Percentiles rank a stretch among this genome's conserved stretches.
These are phyloP conservation scores for Euptelea pleiosperma DNA, from an alignment of 164 flowering plant genomes.

Conservation along the genomic window DNA sequence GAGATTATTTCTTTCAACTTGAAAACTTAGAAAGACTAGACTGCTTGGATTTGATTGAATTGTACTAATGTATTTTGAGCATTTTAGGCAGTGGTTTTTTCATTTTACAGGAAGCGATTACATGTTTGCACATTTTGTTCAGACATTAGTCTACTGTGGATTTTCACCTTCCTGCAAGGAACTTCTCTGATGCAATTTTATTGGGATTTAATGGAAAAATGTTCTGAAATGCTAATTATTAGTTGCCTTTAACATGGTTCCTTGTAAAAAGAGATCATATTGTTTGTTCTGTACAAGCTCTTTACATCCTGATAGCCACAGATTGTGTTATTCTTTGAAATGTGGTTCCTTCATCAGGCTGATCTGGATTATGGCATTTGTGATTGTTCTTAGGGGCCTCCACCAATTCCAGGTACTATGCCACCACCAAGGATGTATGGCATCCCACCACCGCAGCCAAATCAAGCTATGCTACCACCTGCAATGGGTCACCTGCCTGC, in stretches of 20 bases:
- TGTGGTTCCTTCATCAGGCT: too few relatives aligned
- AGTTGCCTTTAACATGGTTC: too few relatives aligned
- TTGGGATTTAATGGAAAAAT: not conserved
- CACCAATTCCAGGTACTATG: conserved; percentile 46
- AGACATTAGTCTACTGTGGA: not conserved
- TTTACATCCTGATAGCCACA: too few relatives aligned
- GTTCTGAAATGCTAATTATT: not conserved
- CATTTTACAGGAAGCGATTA: conserved; percentile 1
- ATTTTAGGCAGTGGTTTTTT: not conserved
- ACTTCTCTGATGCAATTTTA: not conserved
- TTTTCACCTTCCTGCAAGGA: not conserved
- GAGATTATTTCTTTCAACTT: too few relatives aligned
- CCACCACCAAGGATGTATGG: conserved; percentile 77
- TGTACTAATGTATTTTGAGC: too few relatives aligned
- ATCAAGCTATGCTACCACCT: conserved; percentile 65
- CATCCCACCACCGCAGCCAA: conserved; percentile 60
- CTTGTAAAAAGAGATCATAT: too few relatives aligned
- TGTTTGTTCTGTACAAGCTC: too few relatives aligned
- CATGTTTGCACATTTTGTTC: not conserved
- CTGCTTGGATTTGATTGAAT: too few relatives aligned
- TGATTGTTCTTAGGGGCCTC: conserved; percentile 28
- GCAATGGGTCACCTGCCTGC: conserved; percentile 47
- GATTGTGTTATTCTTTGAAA: too few relatives aligned
- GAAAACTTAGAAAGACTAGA: too few relatives aligned
- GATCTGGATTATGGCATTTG: too few relatives aligned